phyloP scores from a whole-genome alignment of 192 early-diverging fungal species.

The Radiomyces spectabilis region DNA sequence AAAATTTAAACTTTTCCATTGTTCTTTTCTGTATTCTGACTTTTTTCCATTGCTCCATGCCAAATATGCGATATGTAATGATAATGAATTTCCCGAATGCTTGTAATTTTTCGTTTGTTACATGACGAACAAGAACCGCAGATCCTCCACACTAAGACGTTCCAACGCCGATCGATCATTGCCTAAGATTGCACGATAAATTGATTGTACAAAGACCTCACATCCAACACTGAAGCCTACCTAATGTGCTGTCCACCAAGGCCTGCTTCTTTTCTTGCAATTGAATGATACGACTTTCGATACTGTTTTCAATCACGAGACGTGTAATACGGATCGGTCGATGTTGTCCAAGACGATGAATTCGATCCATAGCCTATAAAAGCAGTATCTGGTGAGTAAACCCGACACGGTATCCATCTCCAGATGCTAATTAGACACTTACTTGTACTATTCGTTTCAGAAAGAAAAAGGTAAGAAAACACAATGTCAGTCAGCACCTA shows the following conservation, averaged over 20 bases:
- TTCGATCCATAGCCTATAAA: constrained; percentile 84
- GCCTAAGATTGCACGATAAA: constrained; percentile 1
- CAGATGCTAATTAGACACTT: too few relatives aligned
- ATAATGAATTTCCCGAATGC: too few relatives aligned
- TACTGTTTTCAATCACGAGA: constrained; percentile 89
- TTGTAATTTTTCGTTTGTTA: too few relatives aligned
- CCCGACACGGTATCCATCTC: too few relatives aligned
- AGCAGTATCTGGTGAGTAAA: too few relatives aligned
- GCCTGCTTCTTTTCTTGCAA: constrained; percentile 93
- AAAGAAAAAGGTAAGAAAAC: too few relatives aligned
- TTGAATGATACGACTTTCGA: constrained; percentile 84
- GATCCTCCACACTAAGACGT: constrained; percentile 64
- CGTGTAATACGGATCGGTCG: constrained; percentile 85
- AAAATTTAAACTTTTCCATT: too few relatives aligned
- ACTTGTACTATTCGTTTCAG: not conserved
- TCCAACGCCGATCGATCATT: constrained; percentile 71
- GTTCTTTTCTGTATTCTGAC: too few relatives aligned
- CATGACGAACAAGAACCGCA: constrained; percentile 78
- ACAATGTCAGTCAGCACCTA: too few relatives aligned
- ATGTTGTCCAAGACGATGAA: constrained; percentile 87
- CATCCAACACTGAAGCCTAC: constrained; percentile 22
- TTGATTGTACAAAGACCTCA: not conserved
- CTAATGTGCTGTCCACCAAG: constrained; percentile 83
- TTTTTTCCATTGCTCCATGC: too few relatives aligned
- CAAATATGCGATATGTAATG: too few relatives aligned